Evolutionary conservation across 179 eudicot genomes (phyloP).

Genomic region (Gypsophila paniculata): DNA sequence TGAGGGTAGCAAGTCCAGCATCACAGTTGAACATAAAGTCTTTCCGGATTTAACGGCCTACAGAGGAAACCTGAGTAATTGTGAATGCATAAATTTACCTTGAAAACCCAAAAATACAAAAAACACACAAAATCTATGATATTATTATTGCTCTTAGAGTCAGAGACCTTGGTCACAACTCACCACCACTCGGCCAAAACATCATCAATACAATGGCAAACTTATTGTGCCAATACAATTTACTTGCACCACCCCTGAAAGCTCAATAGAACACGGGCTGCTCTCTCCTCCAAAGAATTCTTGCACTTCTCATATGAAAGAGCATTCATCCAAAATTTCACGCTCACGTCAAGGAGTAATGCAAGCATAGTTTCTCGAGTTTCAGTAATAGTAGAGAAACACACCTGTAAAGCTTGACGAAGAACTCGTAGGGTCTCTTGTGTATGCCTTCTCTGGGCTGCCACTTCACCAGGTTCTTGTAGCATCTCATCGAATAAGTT

Average conservation of each 20-base stretch:
- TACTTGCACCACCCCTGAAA: background rate
- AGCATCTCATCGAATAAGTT: slow-evolving; percentile 86
- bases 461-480: slow-evolving; percentile 86
- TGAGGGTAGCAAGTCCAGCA: background rate
- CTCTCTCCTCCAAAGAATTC: slow-evolving; percentile 4
- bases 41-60: background rate
- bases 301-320: background rate
- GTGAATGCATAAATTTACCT: background rate
- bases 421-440: slow-evolving; percentile 75
- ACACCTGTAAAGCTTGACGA: slow-evolving; percentile 87
- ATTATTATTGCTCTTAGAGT: too few relatives aligned
- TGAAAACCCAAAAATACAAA: background rate
- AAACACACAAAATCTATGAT: too few relatives aligned
- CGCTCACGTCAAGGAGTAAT: background rate
- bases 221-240: background rate
- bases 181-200: background rate
- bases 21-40: background rate
- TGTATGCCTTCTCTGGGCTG: slow-evolving; percentile 69
- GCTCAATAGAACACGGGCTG: background rate
- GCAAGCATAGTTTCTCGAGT: background rate
- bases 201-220: background rate
- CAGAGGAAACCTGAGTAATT: background rate
- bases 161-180: too few relatives aligned
- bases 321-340: background rate
- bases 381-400: slow-evolving; percentile 9